Conservation (phyloP, 495 filamentous ascomycete genomes). For the Oleoguttula mirabilis region DNA sequence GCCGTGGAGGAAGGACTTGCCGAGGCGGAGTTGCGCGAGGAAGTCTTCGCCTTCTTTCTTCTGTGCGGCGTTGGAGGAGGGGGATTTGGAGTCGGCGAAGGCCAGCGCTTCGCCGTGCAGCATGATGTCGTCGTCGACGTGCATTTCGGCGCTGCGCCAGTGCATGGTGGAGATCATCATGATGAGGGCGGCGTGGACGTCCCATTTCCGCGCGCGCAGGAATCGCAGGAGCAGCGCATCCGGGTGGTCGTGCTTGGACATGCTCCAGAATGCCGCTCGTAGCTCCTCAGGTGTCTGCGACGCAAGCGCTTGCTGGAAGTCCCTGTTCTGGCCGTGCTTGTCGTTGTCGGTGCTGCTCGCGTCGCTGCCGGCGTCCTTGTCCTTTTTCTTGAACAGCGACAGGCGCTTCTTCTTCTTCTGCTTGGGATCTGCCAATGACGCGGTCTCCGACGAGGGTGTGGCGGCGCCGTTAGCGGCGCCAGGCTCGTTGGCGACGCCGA, state of each 20-base stretch:
- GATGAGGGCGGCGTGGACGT: slow-evolving; percentile 80
- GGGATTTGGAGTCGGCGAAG: slow-evolving; percentile 45
- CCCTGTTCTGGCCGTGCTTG: slow-evolving; percentile 84
- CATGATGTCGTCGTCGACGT: slow-evolving; percentile 82
- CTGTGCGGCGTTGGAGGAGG: slow-evolving; percentile 40
- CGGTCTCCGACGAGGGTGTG: slow-evolving; percentile 21
- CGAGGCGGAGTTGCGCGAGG: slow-evolving; percentile 68
- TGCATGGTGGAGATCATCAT: slow-evolving; percentile 93
- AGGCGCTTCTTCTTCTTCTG: slow-evolving; percentile 63
- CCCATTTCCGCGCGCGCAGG: slow-evolving; percentile 89
- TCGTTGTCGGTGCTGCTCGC: slow-evolving; percentile 50
- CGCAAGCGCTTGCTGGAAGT: slow-evolving; percentile 68
- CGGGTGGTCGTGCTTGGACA: slow-evolving; percentile 93
- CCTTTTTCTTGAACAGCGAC: slow-evolving; percentile 51
- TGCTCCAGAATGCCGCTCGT: slow-evolving; percentile 75
- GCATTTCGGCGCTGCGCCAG: slow-evolving; percentile 71
- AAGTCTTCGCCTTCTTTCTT: slow-evolving; percentile 71
- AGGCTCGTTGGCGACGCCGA: slow-evolving; percentile 47
- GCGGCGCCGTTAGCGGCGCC: slow-evolving; percentile 15
- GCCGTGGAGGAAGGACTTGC: slow-evolving; percentile 93
- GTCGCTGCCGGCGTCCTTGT: slow-evolving; percentile 38
- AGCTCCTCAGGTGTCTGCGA: slow-evolving; percentile 66
- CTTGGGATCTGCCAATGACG: slow-evolving; percentile 32
- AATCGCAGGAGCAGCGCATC: slow-evolving; percentile 82
- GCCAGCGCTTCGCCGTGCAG: slow-evolving; percentile 59